These are phyloP conservation scores for Backusella macrospora DNA, from an alignment of 192 early-diverging fungal species.

Conservation along the genomic window DNA sequence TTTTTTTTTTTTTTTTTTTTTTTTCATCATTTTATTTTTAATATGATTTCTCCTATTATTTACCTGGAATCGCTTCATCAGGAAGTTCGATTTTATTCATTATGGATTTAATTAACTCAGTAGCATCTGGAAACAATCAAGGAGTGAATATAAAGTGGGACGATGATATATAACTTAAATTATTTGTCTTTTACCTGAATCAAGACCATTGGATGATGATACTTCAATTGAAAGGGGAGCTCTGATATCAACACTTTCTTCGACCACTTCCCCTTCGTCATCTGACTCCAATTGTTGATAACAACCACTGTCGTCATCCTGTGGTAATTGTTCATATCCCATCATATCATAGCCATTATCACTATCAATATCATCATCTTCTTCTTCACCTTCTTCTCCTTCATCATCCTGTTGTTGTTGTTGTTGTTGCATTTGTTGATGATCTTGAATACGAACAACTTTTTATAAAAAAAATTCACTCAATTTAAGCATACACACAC, in stretches of 20 bases:
- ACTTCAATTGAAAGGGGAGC: slow-evolving; percentile 1
- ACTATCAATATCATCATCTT: not conserved
- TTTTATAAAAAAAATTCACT: not conserved
- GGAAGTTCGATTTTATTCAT: slow-evolving; percentile 10
- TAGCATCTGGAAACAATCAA: not conserved
- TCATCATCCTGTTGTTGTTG: not conserved
- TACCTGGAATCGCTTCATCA: slow-evolving; percentile 20
- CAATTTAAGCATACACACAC: too few relatives aligned
- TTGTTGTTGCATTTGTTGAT: not conserved
- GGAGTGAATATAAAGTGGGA: not conserved
- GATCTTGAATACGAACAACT: slow-evolving; percentile 14
- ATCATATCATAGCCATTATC: not conserved
- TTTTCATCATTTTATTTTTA: not conserved
- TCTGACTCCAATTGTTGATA: slow-evolving; percentile 13
- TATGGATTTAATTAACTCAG: slow-evolving; percentile 21
- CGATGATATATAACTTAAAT: not conserved
- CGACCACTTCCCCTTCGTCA: not conserved
- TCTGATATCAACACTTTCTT: not conserved
- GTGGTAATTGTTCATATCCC: slow-evolving; percentile 6
- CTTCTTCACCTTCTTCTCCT: not conserved
- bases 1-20: not conserved
- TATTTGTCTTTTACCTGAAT: slow-evolving; percentile 8
- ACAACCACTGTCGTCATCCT: not conserved
- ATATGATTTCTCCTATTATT: not conserved
- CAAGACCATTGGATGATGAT: not conserved